Percentiles rank a stretch among this genome's conserved stretches.
Evolutionary conservation across 2,329 filamentous ascomycete species (phyloP).

Genomic region (Cucurbitaria berberidis): DNA sequence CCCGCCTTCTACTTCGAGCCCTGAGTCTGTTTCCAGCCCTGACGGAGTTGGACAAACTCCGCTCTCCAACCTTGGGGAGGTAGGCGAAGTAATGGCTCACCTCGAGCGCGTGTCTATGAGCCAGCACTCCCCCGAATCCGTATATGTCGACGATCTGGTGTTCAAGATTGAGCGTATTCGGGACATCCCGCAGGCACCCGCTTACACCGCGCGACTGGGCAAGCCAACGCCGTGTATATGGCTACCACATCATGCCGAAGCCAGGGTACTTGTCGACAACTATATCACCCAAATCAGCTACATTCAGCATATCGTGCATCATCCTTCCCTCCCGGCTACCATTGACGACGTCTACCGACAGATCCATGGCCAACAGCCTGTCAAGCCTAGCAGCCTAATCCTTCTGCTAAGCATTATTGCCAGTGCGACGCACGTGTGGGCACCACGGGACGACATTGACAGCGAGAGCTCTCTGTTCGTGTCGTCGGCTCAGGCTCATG

Average conservation of each 20-base stretch:
- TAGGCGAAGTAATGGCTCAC: slow-evolving; percentile 1
- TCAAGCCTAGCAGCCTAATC: not conserved
- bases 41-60: not conserved
- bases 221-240: slow-evolving; percentile 32
- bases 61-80: not conserved
- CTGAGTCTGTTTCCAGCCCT: no score
- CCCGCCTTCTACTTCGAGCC: not conserved
- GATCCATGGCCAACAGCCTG: not conserved
- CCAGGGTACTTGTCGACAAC: slow-evolving; percentile 40
- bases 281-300: slow-evolving; percentile 42
- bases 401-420: not conserved
- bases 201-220: not conserved
- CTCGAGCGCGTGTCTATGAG: slow-evolving; percentile 3
- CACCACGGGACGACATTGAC: slow-evolving; percentile 43
- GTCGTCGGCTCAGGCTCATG: not conserved
- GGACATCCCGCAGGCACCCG: slow-evolving; percentile 6
- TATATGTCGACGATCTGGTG: not conserved
- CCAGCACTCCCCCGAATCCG: not conserved
- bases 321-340: slow-evolving; percentile 32
- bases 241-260: slow-evolving; percentile 40
- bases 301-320: slow-evolving; percentile 46
- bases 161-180: slow-evolving; percentile 2
- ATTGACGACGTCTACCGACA: not conserved
- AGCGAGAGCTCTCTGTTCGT: not conserved
- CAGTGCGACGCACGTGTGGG: slow-evolving; percentile 30